Evolutionary conservation across 345 rosid species (phyloP).

Genomic region (Trapa bicornis): DNA sequence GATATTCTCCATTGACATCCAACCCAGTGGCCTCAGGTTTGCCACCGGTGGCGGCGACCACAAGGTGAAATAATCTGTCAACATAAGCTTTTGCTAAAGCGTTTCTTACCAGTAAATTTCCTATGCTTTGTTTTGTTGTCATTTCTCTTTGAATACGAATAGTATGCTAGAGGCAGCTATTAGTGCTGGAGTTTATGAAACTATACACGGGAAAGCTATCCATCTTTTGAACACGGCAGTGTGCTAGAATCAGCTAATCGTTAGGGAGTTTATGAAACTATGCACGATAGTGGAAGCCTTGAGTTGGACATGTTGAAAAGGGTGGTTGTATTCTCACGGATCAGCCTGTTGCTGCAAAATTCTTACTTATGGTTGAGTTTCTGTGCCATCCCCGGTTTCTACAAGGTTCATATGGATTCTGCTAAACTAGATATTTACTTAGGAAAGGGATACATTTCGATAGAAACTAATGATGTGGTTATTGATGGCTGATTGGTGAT

Average conservation of each 20-base stretch:
- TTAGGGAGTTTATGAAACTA: not conserved
- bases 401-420: not conserved
- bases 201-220: not conserved
- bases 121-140: not conserved
- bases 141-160: not conserved
- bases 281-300: not conserved
- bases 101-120: not conserved
- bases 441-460: not conserved
- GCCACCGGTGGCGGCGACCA: constrained; percentile 99
- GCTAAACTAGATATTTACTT: not conserved
- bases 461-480: not conserved
- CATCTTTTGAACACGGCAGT: not conserved
- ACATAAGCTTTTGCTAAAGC: not conserved
- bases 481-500: not conserved
- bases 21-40: constrained; percentile 88
- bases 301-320: not conserved
- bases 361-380: not conserved
- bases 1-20: constrained; percentile 94
- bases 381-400: not conserved
- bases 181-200: not conserved
- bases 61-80: constrained; percentile 37
- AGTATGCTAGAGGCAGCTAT: not conserved
- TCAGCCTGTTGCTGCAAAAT: not conserved
- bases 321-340: not conserved
- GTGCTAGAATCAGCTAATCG: not conserved